Evolutionary conservation across 164 flowering plant genomes (phyloP), one percentile per base, ranked within the genome.

Genomic region (Chimonanthus praecox): DNA sequence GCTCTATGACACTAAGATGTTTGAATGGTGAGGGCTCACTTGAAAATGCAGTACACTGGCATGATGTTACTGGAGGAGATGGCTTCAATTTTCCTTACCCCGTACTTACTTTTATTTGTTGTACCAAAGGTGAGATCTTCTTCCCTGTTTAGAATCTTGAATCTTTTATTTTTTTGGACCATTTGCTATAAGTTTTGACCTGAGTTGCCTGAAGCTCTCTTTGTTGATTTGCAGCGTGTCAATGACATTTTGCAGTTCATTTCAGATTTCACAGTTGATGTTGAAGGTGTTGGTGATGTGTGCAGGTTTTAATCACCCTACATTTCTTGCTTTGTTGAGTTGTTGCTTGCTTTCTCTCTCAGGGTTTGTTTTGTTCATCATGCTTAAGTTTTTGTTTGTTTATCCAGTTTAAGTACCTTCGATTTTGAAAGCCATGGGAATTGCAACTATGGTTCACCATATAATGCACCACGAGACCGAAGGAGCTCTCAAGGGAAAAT

Each of bases 401-500:
- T 18, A 62, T 69, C 83, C 94, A 96, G 99, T 74, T 90, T 92
- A 65, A 91, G 98, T 72, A 75, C 78, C 70, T 94, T 94, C 79
- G 88, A 91, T 64, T 96, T 96, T 76, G 87, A 85, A 74, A 85
- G 73, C 47, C 98, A 96, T 81, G 99, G 99, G 43, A 96, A 96
- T 75, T 78, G 79, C 72, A 94, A 85, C 68, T 96, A 94, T 83
- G 98, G 85, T 13, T 92, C 99, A 47, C 97, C 98, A 68, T 62
- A 68, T 51, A 79, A 86, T 79, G 82, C 88, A 50, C 68, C 84
- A 43, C 87, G 81, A 7, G 6, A 58, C 7, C 84, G 79, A 72
- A 88, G 95, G 82, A 96, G 99, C 75, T 94, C 95, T 73, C 99
- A 96, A 64, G 99, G 99, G 74, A 96, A 96, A 85, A 83, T 96